phyloP scores from a whole-genome alignment of 2,329 filamentous ascomycete genomes.

The Alternaria atra region DNA sequence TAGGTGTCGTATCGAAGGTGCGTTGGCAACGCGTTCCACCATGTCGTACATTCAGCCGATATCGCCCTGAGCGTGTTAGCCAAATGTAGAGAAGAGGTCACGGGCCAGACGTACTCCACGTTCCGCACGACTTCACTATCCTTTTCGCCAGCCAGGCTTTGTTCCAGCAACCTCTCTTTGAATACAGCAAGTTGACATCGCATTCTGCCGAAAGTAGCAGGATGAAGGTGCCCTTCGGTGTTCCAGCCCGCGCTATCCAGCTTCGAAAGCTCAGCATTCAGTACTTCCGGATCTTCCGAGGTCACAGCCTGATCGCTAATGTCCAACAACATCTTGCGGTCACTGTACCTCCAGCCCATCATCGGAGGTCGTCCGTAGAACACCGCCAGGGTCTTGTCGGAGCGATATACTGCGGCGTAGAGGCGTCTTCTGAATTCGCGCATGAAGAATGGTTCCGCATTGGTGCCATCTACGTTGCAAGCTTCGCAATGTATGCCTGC shows the following conservation, averaged over 20 bases:
- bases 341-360: constrained; percentile 47
- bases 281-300: constrained; percentile 33
- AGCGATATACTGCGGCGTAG: constrained; percentile 41
- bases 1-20: constrained; percentile 49
- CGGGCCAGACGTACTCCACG: constrained; percentile 34
- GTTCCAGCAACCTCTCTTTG: constrained; percentile 45
- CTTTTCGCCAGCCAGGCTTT: constrained; percentile 44
- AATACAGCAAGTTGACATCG: constrained; percentile 38
- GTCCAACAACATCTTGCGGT: constrained; percentile 44
- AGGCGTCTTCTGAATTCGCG: constrained; percentile 42
- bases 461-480: constrained; percentile 28
- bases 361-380: constrained; percentile 49
- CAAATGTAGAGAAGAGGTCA: neutral
- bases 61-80: constrained; percentile 34
- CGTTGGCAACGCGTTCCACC: constrained; percentile 40
- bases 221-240: constrained; percentile 35
- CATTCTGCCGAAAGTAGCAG: constrained; percentile 40
- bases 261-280: constrained; percentile 38
- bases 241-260: constrained; percentile 46
- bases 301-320: constrained; percentile 39
- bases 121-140: constrained; percentile 41
- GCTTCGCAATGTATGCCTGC: constrained; percentile 49
- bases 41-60: constrained; percentile 35
- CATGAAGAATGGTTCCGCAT: constrained; percentile 41
- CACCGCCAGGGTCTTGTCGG: constrained; percentile 45